Base-by-base conservation (phyloP, 345 rosid genomes). In the Lumnitzera littorea region DNA sequence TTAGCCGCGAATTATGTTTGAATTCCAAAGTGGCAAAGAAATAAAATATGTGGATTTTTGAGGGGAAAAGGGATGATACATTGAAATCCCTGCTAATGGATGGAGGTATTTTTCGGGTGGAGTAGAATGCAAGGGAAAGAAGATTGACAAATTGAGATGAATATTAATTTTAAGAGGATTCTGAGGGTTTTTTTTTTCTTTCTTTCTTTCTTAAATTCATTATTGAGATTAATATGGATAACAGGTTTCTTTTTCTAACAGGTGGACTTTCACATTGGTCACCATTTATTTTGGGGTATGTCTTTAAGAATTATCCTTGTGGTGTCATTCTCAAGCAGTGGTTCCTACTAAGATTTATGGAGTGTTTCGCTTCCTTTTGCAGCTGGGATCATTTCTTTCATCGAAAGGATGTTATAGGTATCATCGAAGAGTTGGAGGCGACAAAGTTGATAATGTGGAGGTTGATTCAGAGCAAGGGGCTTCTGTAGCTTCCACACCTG, bases 231-330 rank as follows among this genome's bases (percentile, higher is more conserved):
- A 27, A 12, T 53, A 5, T 3, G 17, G 4, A 8, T 36, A 36
- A 4, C 43, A 36, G 43, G 43, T 36, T 69, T 65, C 72, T 56
- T 67, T 20, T 56, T 56, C 67, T 65, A 31, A 62, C 86, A 95
- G 99, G 85, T 91, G 97, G 99, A 95, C 99, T 48, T 85, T 82
- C 67, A 73, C 88, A 17, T 68, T 84, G 51, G 78, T 83, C 68
- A 86, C 91, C 55, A 62, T 83, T 62, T 91, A 88, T 67, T 95
- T 95, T 60, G 96, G 85, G 80, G 97, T 91, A 83, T 59, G 81
- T 65, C 62, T 61, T 36, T 36, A 36, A 7, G 43, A 36, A 36
- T 7, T 7, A 36, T 36, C 43, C 9, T 36, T 36, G 7, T 7
- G 43, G 43, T 36, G 11, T 36, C 43, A 36, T 36, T 36, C 31